Evolutionary conservation across 2,329 filamentous ascomycete genomes (phyloP).

Genomic region (Verticillium longisporum): DNA sequence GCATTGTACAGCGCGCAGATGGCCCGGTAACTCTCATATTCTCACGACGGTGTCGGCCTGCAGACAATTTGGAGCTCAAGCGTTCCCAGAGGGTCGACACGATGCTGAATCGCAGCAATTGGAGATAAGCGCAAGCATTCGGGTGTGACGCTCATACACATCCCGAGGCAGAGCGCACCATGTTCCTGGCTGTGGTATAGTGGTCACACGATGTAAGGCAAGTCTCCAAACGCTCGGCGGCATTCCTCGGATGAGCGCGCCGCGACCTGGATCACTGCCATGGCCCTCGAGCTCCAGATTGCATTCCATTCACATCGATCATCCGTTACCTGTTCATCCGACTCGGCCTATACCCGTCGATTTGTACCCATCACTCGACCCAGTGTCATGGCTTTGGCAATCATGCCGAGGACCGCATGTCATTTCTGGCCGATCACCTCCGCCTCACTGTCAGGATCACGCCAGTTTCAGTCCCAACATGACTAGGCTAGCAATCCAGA

Average conservation of each 20-base stretch:
- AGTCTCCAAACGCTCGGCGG: neutral
- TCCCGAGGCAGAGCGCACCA: neutral
- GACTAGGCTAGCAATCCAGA: neutral
- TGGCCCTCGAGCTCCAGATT: neutral
- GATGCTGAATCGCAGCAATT: too few relatives aligned
- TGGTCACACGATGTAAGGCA: neutral
- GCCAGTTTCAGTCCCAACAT: neutral
- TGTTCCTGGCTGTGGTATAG: neutral
- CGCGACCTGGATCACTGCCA: neutral
- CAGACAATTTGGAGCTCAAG: too few relatives aligned
- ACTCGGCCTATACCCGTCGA: neutral
- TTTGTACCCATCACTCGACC: neutral
- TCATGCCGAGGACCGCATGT: neutral
- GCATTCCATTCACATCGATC: neutral
- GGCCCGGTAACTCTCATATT: too few relatives aligned
- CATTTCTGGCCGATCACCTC: neutral
- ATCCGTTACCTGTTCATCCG: neutral
- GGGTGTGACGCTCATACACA: too few relatives aligned
- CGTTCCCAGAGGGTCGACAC: too few relatives aligned
- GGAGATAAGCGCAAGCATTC: too few relatives aligned
- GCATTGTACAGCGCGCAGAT: too few relatives aligned
- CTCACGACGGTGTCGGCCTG: too few relatives aligned
- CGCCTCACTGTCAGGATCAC: neutral
- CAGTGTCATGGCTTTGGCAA: neutral
- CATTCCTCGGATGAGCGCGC: neutral